These are phyloP conservation scores for Hyparrhenia diplandra DNA, from an alignment of 176 grass and related monocot genomes.

Conservation along the genomic window DNA sequence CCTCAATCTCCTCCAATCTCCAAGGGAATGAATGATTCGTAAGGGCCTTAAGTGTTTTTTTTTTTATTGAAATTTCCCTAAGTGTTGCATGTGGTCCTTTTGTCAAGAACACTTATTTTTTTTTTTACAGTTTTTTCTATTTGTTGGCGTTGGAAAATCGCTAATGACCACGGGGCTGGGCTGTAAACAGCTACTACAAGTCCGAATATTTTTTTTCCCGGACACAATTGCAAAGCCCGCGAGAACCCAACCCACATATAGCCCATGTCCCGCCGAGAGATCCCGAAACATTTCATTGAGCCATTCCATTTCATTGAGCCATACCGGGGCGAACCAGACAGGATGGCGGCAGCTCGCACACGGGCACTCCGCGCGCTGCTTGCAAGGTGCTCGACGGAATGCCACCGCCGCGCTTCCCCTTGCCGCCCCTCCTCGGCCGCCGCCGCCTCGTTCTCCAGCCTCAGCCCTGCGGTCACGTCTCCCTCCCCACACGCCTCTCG, in stretches of 20 bases:
- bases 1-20: too few relatives aligned
- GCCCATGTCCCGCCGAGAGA: background rate
- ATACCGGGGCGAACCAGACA: background rate
- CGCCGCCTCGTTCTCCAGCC: background rate
- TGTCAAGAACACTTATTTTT: too few relatives aligned
- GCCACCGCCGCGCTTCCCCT: background rate
- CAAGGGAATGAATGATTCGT: too few relatives aligned
- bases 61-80: too few relatives aligned
- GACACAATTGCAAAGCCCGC: background rate
- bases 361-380: conserved; percentile 29
- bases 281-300: background rate
- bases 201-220: background rate
- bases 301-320: too few relatives aligned
- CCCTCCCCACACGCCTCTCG: background rate
- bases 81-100: too few relatives aligned
- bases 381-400: conserved; percentile 39
- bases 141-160: too few relatives aligned
- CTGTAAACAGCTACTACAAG: too few relatives aligned
- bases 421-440: background rate
- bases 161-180: too few relatives aligned
- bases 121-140: too few relatives aligned
- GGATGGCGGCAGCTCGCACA: background rate
- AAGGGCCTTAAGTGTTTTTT: too few relatives aligned
- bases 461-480: background rate
- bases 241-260: background rate